Evolutionary conservation across 495 filamentous ascomycete genomes (phyloP), one percentile per base, ranked within the genome.

Genomic region (Usnea hakonensis): DNA sequence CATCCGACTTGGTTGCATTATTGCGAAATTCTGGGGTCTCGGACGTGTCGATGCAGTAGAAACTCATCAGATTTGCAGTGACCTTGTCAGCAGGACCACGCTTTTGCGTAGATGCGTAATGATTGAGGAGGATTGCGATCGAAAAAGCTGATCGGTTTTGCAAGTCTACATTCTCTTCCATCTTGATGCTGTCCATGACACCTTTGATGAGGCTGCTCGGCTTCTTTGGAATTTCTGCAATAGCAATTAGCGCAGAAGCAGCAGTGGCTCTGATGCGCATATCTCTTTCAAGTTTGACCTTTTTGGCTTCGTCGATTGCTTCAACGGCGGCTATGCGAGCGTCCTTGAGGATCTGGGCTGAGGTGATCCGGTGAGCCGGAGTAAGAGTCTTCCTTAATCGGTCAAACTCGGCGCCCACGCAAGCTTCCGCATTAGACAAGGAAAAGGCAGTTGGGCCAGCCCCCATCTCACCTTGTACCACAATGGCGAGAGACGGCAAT

Each of bases 101-200:
- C 55, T 90, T 87, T 11, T 88, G 85, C 11, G 83, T 81, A 16
- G 82, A 80, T 9, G 90, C 90, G 68, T 97, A 92, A 32, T 91
- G 80, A 62, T 87, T 84, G n/a, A 98, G 85, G n/a, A 97, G 80
- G 23, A 81, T 77, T 8, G 90, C 89, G 37, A 97, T 85, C 19
- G 91, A 90, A 9, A 79, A 81, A 10, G 91, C 90, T 30, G 95
- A 96, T 33, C 93, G 90, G 65, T 85, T 84, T 71, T 98, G 94
- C 41, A 98, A 79, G 65, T 96, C 90, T 38, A 87, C 70, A 66
- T 93, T 97, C 68, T 97, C 93, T 73, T 98, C 94, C 36, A 84
- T 83, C 77, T 97, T 97, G 72, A 97, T 84, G 70, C 92, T 97
- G 67, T 98, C 94, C 93, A 97, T 98, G 74, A 97, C 89, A 23